Conservation (phyloP, 176 grass and related monocot species). For the Oryza australiensis region DNA sequence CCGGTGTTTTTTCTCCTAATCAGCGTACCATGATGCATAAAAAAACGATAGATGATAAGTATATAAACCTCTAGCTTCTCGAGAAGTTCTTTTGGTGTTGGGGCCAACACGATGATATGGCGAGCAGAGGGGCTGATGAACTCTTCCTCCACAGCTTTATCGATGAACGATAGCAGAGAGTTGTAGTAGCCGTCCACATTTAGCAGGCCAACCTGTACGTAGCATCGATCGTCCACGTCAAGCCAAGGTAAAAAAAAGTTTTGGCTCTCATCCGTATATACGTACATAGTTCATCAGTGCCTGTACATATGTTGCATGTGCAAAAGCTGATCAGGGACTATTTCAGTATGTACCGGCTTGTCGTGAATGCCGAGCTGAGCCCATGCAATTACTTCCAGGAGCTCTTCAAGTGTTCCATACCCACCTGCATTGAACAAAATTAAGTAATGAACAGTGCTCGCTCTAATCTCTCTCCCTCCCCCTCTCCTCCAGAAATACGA, state of each 20-base stretch:
- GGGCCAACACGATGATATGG: conserved; percentile 65
- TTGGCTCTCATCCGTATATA: not conserved
- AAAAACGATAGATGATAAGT: not conserved
- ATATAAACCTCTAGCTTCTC: conserved; percentile 55
- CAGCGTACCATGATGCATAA: not conserved
- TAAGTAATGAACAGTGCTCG: not conserved
- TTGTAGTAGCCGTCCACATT: conserved; percentile 83
- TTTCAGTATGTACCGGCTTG: conserved; percentile 51
- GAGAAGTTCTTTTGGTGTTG: conserved; percentile 54
- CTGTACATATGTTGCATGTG: not conserved
- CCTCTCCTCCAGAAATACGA: not conserved
- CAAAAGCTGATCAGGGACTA: not conserved
- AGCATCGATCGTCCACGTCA: not conserved
- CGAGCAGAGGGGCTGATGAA: conserved; percentile 66
- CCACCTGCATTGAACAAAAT: conserved; percentile 43
- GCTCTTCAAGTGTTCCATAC: conserved; percentile 76
- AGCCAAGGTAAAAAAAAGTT: not conserved
- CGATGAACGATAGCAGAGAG: conserved; percentile 58
- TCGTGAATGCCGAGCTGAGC: conserved; percentile 76
- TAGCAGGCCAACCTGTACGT: conserved; percentile 58
- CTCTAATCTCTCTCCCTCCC: not conserved
- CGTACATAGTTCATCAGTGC: not conserved
- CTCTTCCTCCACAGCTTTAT: conserved; percentile 73
- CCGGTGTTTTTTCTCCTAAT: not conserved
- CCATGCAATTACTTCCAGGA: conserved; percentile 71